Evolutionary conservation across 345 rosid species (phyloP).

Genomic region (Pistacia atlantica): DNA sequence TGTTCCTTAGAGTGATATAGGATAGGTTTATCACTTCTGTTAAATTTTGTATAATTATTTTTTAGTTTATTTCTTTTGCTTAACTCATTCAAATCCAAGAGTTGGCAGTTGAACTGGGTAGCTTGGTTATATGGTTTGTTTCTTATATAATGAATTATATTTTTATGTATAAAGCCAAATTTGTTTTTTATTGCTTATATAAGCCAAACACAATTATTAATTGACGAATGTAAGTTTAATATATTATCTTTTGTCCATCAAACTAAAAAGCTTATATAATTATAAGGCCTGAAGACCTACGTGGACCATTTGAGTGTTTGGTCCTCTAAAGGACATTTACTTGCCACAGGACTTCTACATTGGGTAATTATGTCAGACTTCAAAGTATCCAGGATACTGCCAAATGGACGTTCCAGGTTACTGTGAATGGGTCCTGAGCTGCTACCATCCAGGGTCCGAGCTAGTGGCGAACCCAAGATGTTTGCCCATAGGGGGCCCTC

Average conservation of each 20-base stretch:
- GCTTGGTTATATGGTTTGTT: background rate
- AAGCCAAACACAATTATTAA: background rate
- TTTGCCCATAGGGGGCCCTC: too few relatives aligned
- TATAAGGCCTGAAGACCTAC: slow-evolving; percentile 82
- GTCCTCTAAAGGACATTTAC: slow-evolving; percentile 81
- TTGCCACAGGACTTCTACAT: slow-evolving; percentile 88
- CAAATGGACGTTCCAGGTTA: too few relatives aligned
- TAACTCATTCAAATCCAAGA: background rate
- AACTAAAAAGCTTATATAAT: background rate
- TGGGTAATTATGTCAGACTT: slow-evolving; percentile 48
- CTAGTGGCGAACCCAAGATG: too few relatives aligned
- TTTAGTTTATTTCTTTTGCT: background rate
- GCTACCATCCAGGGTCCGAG: too few relatives aligned
- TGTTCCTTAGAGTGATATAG: too few relatives aligned
- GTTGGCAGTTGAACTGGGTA: background rate
- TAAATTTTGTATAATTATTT: background rate
- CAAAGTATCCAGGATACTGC: too few relatives aligned
- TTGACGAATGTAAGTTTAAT: background rate
- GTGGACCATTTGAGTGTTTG: slow-evolving; percentile 76
- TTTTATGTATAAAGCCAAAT: background rate
- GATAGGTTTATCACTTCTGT: background rate
- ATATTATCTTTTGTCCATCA: background rate
- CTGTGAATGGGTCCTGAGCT: background rate
- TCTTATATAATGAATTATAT: background rate
- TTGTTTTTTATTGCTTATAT: background rate